Percentiles rank a stretch among this genome's conserved stretches.
Evolutionary conservation across 257 asterid species (phyloP).

Genomic region (Solanum chiquidenum): DNA sequence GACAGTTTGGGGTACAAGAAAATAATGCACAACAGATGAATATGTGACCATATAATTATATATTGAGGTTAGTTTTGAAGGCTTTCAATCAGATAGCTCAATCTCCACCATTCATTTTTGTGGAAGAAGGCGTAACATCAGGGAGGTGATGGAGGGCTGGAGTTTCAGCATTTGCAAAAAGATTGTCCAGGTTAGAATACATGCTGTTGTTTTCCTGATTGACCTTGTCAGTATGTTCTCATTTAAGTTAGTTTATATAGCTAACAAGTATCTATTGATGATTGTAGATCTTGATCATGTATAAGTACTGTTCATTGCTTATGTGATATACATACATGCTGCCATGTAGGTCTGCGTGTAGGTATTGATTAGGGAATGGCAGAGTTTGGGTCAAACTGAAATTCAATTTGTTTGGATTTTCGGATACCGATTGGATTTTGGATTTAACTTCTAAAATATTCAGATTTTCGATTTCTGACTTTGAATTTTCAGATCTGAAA

Average conservation of each 20-base stretch:
- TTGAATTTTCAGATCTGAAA: neutral
- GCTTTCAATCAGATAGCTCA: slow-evolving; percentile 8
- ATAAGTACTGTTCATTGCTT: neutral
- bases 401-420: neutral
- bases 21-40: slow-evolving; percentile 9
- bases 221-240: neutral
- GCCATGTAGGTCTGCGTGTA: neutral
- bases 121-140: slow-evolving; percentile 15
- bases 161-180: slow-evolving; percentile 38
- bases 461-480: neutral
- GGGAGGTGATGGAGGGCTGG: slow-evolving; percentile 21
- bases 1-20: slow-evolving; percentile 21
- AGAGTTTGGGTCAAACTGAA: neutral
- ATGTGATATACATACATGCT: neutral
- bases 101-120: slow-evolving; percentile 10
- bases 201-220: neutral
- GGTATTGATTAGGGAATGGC: neutral
- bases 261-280: neutral
- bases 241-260: neutral
- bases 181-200: slow-evolving; percentile 26
- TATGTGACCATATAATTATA: slow-evolving; percentile 20
- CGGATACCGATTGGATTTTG: neutral
- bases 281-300: neutral
- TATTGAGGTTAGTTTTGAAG: slow-evolving; percentile 22
- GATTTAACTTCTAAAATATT: neutral